Conservation (phyloP, 352 stramenopile species). For the Thraustotheca clavata region DNA sequence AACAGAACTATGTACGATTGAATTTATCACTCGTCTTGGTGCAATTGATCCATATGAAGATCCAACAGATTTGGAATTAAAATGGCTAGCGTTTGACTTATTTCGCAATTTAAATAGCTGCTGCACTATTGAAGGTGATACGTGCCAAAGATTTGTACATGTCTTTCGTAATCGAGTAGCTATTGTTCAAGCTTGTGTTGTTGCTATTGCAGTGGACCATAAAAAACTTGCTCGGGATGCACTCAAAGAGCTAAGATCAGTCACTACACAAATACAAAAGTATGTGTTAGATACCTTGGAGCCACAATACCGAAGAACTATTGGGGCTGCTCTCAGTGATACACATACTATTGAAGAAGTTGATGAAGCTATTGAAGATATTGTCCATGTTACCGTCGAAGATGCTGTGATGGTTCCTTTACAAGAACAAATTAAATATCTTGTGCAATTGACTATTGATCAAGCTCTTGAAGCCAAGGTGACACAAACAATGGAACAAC, state of each 20-base stretch:
- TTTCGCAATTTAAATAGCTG: slow-evolving; percentile 62
- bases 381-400: slow-evolving; percentile 59
- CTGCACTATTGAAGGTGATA: slow-evolving; percentile 52
- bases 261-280: slow-evolving; percentile 69
- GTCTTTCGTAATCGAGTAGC: slow-evolving; percentile 63
- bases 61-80: slow-evolving; percentile 38
- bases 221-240: slow-evolving; percentile 40
- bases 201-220: slow-evolving; percentile 33
- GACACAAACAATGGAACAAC: slow-evolving; percentile 47
- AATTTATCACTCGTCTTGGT: slow-evolving; percentile 67
- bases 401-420: slow-evolving; percentile 70
- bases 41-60: slow-evolving; percentile 65
- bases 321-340: slow-evolving; percentile 7
- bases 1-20: slow-evolving; percentile 55
- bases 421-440: slow-evolving; percentile 61
- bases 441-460: slow-evolving; percentile 59
- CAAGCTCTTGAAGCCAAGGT: slow-evolving; percentile 41
- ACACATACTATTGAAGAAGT: slow-evolving; percentile 18
- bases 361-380: slow-evolving; percentile 59
- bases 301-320: slow-evolving; percentile 40
- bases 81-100: slow-evolving; percentile 70
- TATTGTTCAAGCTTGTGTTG: slow-evolving; percentile 41
- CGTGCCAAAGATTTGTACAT: slow-evolving; percentile 66
- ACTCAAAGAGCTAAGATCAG: slow-evolving; percentile 53
- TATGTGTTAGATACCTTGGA: slow-evolving; percentile 57